A percentile compares a stretch with the other conserved stretches of the same genome.
Conservation (phyloP, 108 stramenopile species). For the Cyclotella distinguenda region DNA sequence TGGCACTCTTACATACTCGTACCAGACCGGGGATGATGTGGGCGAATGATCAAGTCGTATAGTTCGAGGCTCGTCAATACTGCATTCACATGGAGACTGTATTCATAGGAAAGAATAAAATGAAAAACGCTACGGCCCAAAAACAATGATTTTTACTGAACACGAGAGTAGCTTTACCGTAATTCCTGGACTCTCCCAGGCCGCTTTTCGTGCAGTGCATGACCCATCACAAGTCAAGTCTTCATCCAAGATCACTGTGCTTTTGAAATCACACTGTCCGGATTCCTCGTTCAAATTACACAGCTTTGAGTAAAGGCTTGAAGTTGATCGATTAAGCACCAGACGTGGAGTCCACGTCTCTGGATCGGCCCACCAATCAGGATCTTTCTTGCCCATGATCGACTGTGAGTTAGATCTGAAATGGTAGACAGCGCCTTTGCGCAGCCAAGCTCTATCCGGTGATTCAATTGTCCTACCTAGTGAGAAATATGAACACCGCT, state of each 20-base stretch:
- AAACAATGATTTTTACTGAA: no score
- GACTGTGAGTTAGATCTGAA: conserved; percentile 24
- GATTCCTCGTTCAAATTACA: conserved; percentile 21
- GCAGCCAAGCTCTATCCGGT: conserved; percentile 30
- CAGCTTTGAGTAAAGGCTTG: conserved; percentile 24
- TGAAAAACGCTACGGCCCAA: no score
- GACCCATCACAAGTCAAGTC: conserved; percentile 25
- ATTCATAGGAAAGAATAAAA: no score
- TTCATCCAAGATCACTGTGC: conserved; percentile 28
- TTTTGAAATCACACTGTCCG: conserved; percentile 14
- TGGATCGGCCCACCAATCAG: conserved; percentile 13
- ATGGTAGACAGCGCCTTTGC: conserved; percentile 28
- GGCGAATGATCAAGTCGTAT: conserved; percentile 38
- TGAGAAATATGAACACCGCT: no score
- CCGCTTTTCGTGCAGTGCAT: conserved; percentile 10
- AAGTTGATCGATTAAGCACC: conserved; percentile 13
- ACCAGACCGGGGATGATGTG: conserved; percentile 29
- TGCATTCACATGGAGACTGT: conserved; percentile 38
- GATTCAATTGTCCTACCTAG: no score
- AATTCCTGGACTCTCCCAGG: conserved; percentile 1
- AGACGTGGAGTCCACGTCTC: conserved; percentile 22
- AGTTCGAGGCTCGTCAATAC: conserved; percentile 27
- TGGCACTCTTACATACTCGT: conserved; percentile 31
- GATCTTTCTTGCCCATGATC: conserved; percentile 28
- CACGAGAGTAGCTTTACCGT: no score